Conservation (phyloP, 257 asterid genomes). For the Penstemon davidsonii region DNA sequence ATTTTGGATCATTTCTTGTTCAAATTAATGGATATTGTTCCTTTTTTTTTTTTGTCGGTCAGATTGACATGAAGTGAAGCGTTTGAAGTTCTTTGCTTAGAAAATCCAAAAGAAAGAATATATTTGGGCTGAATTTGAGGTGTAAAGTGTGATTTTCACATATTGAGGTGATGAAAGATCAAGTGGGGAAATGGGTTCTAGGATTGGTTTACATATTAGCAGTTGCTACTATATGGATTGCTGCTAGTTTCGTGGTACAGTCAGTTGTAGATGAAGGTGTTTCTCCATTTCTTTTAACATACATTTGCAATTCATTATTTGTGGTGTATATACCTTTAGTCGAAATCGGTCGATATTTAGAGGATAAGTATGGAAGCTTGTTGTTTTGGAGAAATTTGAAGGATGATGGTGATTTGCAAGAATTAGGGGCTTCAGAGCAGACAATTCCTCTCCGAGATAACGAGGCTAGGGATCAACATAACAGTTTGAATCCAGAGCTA, state of each 20-base stretch:
- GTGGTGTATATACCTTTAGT: slow-evolving; percentile 77
- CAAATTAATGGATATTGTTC: no score
- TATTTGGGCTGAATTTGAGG: no score
- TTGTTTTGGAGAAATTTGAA: slow-evolving; percentile 55
- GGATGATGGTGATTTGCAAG: slow-evolving; percentile 32
- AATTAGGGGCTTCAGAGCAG: slow-evolving; percentile 52
- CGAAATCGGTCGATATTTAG: slow-evolving; percentile 69
- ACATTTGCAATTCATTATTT: slow-evolving; percentile 87
- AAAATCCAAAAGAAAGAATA: no score
- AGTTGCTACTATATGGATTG: slow-evolving; percentile 94
- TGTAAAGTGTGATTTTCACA: no score
- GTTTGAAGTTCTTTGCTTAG: no score
- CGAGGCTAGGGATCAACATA: slow-evolving; percentile 27
- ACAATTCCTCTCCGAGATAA: slow-evolving; percentile 57
- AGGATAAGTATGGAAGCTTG: slow-evolving; percentile 64
- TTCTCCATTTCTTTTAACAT: slow-evolving; percentile 85
- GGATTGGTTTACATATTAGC: slow-evolving; percentile 72
- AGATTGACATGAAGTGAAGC: no score
- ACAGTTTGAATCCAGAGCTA: slow-evolving; percentile 26
- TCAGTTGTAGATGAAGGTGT: slow-evolving; percentile 91
- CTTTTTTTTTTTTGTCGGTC: no score
- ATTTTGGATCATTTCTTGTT: no score
- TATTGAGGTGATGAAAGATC: slow-evolving; percentile 51
- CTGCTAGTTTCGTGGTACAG: slow-evolving; percentile 94
- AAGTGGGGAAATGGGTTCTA: slow-evolving; percentile 72